Conservation (phyloP, 371 early-diverging fungal genomes). For the Mortierella sp. region DNA sequence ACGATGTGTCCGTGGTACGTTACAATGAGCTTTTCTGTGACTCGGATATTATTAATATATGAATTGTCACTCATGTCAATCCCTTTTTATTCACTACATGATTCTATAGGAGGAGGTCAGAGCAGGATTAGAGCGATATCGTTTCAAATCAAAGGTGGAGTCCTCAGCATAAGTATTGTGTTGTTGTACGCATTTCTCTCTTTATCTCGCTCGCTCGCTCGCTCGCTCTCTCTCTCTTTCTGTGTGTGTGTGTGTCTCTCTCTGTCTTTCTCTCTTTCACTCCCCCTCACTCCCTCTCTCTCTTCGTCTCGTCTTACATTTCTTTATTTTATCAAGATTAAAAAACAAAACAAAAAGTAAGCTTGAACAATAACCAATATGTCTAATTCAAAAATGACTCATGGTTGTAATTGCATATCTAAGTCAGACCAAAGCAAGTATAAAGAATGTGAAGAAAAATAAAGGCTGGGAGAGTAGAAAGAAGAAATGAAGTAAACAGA, state of each 20-base stretch:
- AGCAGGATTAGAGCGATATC: conserved; percentile 46
- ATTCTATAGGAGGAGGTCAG: conserved; percentile 43
- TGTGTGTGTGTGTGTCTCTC: conserved; percentile 9
- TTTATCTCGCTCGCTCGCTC: conserved; percentile 3
- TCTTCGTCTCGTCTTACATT: neutral
- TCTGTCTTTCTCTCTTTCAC: neutral
- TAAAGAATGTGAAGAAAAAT: neutral
- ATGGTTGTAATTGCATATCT: too few relatives aligned
- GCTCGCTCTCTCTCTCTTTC: neutral
- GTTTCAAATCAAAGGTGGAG: conserved; percentile 46
- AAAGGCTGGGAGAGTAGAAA: neutral
- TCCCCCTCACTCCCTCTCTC: conserved; percentile 3
- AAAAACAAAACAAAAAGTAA: neutral
- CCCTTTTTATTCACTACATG: neutral
- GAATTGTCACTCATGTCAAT: neutral
- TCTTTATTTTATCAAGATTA: too few relatives aligned
- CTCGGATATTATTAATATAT: neutral
- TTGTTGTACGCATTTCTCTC: conserved; percentile 6
- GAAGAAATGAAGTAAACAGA: neutral
- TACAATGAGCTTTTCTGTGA: neutral
- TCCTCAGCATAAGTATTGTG: conserved; percentile 48
- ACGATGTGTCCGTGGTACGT: conserved; percentile 47
- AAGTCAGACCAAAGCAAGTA: neutral
- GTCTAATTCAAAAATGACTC: too few relatives aligned
- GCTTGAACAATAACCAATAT: neutral